These are phyloP conservation scores for Torrubiellomyces zombiae DNA, from an alignment of 2,329 filamentous ascomycete genomes.

Conservation along the genomic window DNA sequence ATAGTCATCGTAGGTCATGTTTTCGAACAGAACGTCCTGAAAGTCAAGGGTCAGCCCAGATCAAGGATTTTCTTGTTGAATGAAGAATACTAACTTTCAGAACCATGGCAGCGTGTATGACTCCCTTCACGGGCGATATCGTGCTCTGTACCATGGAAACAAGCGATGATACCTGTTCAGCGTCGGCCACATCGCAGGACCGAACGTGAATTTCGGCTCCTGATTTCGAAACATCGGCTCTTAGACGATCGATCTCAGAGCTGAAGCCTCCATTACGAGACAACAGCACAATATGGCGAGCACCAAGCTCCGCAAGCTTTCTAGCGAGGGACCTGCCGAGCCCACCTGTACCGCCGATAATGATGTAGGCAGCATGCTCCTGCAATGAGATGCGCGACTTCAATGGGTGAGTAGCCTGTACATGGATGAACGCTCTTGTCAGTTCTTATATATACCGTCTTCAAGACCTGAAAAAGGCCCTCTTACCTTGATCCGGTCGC, in stretches of 20 bases:
- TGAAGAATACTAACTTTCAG: slow-evolving; percentile 10
- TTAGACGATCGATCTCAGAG: slow-evolving; percentile 22
- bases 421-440: background rate
- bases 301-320: slow-evolving; percentile 31
- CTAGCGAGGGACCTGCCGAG: slow-evolving; percentile 30
- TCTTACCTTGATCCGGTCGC: slow-evolving; percentile 24
- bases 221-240: slow-evolving; percentile 17
- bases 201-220: slow-evolving; percentile 28
- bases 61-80: background rate
- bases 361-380: slow-evolving; percentile 28
- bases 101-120: slow-evolving; percentile 30
- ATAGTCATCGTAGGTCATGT: slow-evolving; percentile 34
- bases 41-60: slow-evolving; percentile 1
- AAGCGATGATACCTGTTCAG: slow-evolving; percentile 11
- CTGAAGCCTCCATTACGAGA: slow-evolving; percentile 27
- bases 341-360: slow-evolving; percentile 34
- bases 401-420: slow-evolving; percentile 9
- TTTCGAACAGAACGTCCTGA: slow-evolving; percentile 31
- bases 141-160: slow-evolving; percentile 8
- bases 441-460: background rate
- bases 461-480: background rate
- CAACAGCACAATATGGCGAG: slow-evolving; percentile 29
- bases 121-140: slow-evolving; percentile 23
- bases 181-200: slow-evolving; percentile 31
- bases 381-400: slow-evolving; percentile 15